Percentiles rank a stretch among this genome's conserved stretches.
phyloP scores from a whole-genome alignment of 164 flowering plant genomes.

The Aristolochia californica region DNA sequence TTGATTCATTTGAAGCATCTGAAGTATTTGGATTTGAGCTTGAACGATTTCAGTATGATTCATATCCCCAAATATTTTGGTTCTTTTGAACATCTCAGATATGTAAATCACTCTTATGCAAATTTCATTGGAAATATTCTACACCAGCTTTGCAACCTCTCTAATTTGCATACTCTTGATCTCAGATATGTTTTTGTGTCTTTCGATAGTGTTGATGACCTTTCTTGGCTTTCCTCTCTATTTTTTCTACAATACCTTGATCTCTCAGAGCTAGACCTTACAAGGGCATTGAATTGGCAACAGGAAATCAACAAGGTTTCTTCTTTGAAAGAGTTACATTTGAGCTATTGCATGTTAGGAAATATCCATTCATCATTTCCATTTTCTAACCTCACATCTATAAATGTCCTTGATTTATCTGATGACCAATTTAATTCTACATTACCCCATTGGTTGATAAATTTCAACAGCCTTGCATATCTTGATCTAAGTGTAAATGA shows the following conservation, averaged over 20 bases:
- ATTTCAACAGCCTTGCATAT: no score
- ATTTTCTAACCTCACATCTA: conserved; percentile 2
- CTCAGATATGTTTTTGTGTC: no score
- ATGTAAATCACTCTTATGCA: conserved; percentile 1
- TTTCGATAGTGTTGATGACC: no score
- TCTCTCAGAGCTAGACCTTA: no score
- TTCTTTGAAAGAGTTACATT: neutral
- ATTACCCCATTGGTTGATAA: neutral
- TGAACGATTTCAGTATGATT: neutral
- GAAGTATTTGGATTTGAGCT: neutral
- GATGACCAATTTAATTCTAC: neutral
- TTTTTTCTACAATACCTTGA: no score
- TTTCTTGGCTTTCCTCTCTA: no score
- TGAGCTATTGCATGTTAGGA: neutral
- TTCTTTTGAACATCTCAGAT: neutral
- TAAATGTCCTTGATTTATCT: neutral
- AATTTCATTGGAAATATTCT: conserved; percentile 1
- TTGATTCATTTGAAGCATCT: neutral
- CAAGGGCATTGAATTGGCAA: conserved; percentile 3
- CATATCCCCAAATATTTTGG: conserved; percentile 5
- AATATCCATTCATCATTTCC: neutral
- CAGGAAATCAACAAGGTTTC: conserved; percentile 1
- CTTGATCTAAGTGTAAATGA: no score
- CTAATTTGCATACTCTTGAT: neutral
- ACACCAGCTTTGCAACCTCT: conserved; percentile 7